Percentiles rank a stretch among this genome's conserved stretches.
These are phyloP conservation scores for Glomus cerebriforme DNA, from an alignment of 192 early-diverging fungal species.

Conservation along the genomic window DNA sequence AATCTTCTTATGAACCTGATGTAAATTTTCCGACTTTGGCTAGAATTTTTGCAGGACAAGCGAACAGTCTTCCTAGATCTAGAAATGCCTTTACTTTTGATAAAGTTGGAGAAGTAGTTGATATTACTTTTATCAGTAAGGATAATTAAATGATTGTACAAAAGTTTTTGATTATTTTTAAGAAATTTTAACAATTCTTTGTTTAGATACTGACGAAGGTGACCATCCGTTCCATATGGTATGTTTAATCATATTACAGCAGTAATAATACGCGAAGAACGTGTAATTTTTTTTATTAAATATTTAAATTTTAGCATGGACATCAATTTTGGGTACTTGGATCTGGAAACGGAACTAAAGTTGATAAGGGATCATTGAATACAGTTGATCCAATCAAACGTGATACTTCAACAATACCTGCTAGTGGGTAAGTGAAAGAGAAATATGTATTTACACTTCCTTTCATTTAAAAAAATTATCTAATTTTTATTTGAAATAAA, in stretches of 20 bases:
- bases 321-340: conserved; percentile 50
- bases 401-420: conserved; percentile 45
- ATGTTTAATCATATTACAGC: neutral
- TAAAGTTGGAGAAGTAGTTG: conserved; percentile 40
- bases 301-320: conserved; percentile 42
- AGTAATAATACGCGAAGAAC: neutral
- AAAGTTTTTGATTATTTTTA: neutral
- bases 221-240: conserved; percentile 47
- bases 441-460: no score
- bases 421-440: conserved; percentile 22
- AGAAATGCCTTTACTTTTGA: conserved; percentile 32
- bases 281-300: neutral
- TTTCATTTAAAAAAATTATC: neutral
- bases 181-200: neutral
- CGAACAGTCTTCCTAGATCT: conserved; percentile 29
- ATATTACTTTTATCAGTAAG: conserved; percentile 28
- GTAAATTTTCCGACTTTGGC: conserved; percentile 4
- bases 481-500: neutral
- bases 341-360: conserved; percentile 39
- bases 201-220: conserved; percentile 19
- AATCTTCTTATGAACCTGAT: conserved; percentile 12
- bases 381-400: conserved; percentile 39
- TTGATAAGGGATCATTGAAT: conserved; percentile 36
- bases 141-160: conserved; percentile 13
- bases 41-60: conserved; percentile 28